Evolutionary conservation across 2,329 filamentous ascomycete genomes (phyloP), one percentile per base, ranked within the genome.

Genomic region (Aspergillus floridensis): DNA sequence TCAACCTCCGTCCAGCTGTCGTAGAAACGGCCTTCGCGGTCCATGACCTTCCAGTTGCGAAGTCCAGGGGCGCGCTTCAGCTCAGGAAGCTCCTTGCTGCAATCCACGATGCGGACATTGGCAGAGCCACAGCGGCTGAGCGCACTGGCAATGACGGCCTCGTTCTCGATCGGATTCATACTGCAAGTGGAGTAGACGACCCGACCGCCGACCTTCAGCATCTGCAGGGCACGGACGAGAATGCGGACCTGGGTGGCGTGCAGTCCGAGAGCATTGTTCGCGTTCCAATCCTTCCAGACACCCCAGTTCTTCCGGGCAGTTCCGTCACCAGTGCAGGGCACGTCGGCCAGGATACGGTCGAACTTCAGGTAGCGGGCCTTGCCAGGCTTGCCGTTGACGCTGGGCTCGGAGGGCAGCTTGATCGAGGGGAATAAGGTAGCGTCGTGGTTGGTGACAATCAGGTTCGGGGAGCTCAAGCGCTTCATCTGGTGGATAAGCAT

Each of bases 181-280:
- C 92, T 97, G 83, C 95, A 99, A 21, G 95, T 99, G 3, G 93
- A 98, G 80, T 98, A 99, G 55, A 99, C 93, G 29, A 98, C 91
- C 63, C 93, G 87, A 54, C 95, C 95, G 46, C 95, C 93, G 58
- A 92, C 89, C 81, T 97, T 98, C 66, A 99, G 86, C 87, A 99
- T 92, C 78, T 98, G 93, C 54, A 99, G 82, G 32, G 95, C 91
- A 62, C 95, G 88, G 58, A 96, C 90, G 52, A 99, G 81, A 66
- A 99, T 99, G 50, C 93, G 85, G 49, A 92, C 84, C 77, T 99
- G 95, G 1, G 92, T 96, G 35, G 86, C 80, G 76, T 97, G 90
- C 35, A 99, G 84, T 24, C 93, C 95, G 56, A 98, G 82, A 3
- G 89, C 93, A 71, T 91, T 96, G 59, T 88, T 88, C 0, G 93